Evolutionary conservation across 2,329 filamentous ascomycete genomes (phyloP).

Genomic region (Penicillium olsonii): DNA sequence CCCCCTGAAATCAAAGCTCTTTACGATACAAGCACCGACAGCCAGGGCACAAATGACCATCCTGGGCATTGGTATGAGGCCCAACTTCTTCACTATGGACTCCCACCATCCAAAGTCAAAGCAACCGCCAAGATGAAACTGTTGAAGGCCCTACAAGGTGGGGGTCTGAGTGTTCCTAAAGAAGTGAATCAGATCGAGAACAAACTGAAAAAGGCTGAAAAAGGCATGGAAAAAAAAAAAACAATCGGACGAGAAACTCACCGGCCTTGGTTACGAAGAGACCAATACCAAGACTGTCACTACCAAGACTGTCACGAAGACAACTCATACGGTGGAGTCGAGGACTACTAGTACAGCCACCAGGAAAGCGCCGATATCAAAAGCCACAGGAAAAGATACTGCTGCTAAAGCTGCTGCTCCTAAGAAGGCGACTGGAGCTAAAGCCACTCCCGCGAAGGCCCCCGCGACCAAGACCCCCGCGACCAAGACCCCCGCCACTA

Average conservation of each 20-base stretch:
- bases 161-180: slow-evolving; percentile 52
- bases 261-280: too few species aligned
- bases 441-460: not conserved
- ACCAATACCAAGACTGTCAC: not conserved
- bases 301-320: slow-evolving; percentile 1
- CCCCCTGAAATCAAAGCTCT: slow-evolving; percentile 49
- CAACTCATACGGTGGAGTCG: not conserved
- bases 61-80: slow-evolving; percentile 65
- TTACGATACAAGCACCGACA: slow-evolving; percentile 32
- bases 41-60: slow-evolving; percentile 50
- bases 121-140: slow-evolving; percentile 61
- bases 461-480: not conserved
- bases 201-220: slow-evolving; percentile 62
- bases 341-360: not conserved
- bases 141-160: slow-evolving; percentile 56
- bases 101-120: slow-evolving; percentile 60
- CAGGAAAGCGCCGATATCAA: too few species aligned
- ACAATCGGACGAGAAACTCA: too few species aligned
- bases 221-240: too few species aligned
- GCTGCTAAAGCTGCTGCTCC: not conserved
- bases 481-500: too few species aligned
- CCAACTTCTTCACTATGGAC: slow-evolving; percentile 64
- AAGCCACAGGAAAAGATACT: too few species aligned
- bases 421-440: not conserved
- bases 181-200: slow-evolving; percentile 54